These are phyloP conservation scores for Suhomyces kilbournensis DNA, from an alignment of 805 yeast genomes.

Conservation along the genomic window DNA sequence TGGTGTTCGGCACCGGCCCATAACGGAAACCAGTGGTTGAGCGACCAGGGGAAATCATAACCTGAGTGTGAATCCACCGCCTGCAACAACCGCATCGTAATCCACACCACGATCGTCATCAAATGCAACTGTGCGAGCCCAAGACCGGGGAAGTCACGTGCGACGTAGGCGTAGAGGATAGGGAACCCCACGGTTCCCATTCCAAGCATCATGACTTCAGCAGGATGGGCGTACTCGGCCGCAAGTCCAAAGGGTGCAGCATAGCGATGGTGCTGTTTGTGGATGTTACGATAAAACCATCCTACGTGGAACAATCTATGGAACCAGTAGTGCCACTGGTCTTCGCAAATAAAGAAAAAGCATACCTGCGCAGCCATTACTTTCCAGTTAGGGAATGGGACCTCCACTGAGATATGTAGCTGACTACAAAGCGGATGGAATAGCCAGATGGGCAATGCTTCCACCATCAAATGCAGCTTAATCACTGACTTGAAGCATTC, in stretches of 20 bases:
- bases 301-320: slow-evolving; percentile 58
- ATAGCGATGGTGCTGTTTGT: slow-evolving; percentile 58
- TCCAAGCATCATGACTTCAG: slow-evolving; percentile 55
- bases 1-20: slow-evolving; percentile 69
- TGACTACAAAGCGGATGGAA: slow-evolving; percentile 55
- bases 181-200: slow-evolving; percentile 63
- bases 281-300: slow-evolving; percentile 53
- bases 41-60: slow-evolving; percentile 61
- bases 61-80: slow-evolving; percentile 64
- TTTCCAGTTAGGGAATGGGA: slow-evolving; percentile 50
- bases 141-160: slow-evolving; percentile 24
- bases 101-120: slow-evolving; percentile 54
- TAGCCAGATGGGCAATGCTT: slow-evolving; percentile 61
- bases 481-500: slow-evolving; percentile 58
- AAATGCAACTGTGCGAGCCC: slow-evolving; percentile 42
- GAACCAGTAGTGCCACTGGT: slow-evolving; percentile 60
- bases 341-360: slow-evolving; percentile 52
- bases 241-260: slow-evolving; percentile 63
- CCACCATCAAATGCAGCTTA: slow-evolving; percentile 55
- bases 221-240: slow-evolving; percentile 62
- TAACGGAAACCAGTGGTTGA: slow-evolving; percentile 54
- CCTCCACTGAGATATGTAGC: slow-evolving; percentile 47
- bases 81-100: slow-evolving; percentile 50
- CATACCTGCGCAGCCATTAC: slow-evolving; percentile 45
- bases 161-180: slow-evolving; percentile 48